phyloP scores from a whole-genome alignment of 2,329 filamentous ascomycete species.

The Bipolaris victoriae region DNA sequence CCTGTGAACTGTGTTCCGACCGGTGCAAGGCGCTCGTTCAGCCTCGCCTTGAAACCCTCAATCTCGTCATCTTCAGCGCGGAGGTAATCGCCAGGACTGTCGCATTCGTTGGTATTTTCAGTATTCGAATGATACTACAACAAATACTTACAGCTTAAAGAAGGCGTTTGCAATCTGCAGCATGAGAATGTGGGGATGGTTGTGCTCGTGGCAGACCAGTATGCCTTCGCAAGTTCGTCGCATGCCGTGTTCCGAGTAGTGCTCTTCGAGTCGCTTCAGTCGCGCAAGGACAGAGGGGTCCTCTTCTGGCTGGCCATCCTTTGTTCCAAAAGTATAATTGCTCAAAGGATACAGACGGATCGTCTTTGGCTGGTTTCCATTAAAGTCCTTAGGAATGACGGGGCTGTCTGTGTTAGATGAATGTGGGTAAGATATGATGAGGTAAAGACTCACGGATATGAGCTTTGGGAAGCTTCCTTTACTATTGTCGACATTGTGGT shows the following conservation, averaged over 20 bases:
- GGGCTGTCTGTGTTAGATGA: constrained; percentile 58
- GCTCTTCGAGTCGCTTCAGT: constrained; percentile 91
- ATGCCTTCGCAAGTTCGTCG: constrained; percentile 96
- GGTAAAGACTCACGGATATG: constrained; percentile 61
- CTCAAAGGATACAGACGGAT: constrained; percentile 93
- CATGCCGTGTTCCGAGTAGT: constrained; percentile 93
- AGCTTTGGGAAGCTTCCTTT: constrained; percentile 75
- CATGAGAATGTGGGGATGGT: constrained; percentile 98
- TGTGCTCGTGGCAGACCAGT: constrained; percentile 97
- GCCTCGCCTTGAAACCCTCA: constrained; percentile 87
- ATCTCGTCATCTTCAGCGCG: constrained; percentile 88
- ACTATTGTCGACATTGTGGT: constrained; percentile 81
- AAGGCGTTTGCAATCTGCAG: constrained; percentile 99
- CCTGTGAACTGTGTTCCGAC: constrained; percentile 82
- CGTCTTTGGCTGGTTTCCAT: constrained; percentile 84
- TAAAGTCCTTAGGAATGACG: constrained; percentile 80
- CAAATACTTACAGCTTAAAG: constrained; percentile 77
- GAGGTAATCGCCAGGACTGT: constrained; percentile 87
- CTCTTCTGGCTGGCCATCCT: constrained; percentile 97
- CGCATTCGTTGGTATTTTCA: not conserved
- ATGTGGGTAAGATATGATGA: too few relatives aligned
- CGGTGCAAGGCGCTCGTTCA: constrained; percentile 92
- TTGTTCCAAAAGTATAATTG: constrained; percentile 98
- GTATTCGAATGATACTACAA: not conserved
- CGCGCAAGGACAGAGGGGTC: constrained; percentile 94